phyloP scores from a whole-genome alignment of 2,329 filamentous ascomycete species.

The Fusarium xylarioides region DNA sequence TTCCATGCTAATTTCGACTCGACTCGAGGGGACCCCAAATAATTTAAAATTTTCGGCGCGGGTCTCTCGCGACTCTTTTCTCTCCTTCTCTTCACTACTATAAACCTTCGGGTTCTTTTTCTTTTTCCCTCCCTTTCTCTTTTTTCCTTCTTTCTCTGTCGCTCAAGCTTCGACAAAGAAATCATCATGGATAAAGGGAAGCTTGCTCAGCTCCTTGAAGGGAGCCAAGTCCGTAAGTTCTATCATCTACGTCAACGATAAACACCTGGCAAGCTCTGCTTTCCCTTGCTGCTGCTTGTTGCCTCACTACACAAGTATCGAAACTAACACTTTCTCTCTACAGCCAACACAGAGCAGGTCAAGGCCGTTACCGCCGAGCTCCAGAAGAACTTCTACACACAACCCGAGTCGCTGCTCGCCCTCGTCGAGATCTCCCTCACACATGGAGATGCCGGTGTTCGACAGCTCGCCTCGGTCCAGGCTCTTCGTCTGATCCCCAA shows the following conservation, averaged over 20 bases:
- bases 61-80: conserved; percentile 30
- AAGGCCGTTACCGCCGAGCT: conserved; percentile 90
- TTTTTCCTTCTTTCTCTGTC: conserved; percentile 37
- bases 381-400: conserved; percentile 91
- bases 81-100: conserved; percentile 25
- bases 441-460: conserved; percentile 75
- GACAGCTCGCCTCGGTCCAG: conserved; percentile 93
- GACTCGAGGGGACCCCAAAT: conserved; percentile 25
- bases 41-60: conserved; percentile 38
- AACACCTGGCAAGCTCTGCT: background rate
- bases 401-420: conserved; percentile 83
- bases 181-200: conserved; percentile 65
- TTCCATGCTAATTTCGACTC: conserved; percentile 28
- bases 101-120: conserved; percentile 32
- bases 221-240: conserved; percentile 83
- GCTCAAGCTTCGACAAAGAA: conserved; percentile 35
- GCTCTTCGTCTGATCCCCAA: conserved; percentile 82
- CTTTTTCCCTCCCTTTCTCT: conserved; percentile 15
- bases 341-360: conserved; percentile 88
- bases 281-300: conserved; percentile 1
- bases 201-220: conserved; percentile 87
- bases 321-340: conserved; percentile 29
- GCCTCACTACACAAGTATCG: background rate
- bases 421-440: conserved; percentile 89
- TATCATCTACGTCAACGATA: background rate